A percentile compares a stretch with the other conserved stretches of the same genome.
Evolutionary conservation across 495 filamentous ascomycete genomes (phyloP).

Genomic region (Chaetomium cochliodes): DNA sequence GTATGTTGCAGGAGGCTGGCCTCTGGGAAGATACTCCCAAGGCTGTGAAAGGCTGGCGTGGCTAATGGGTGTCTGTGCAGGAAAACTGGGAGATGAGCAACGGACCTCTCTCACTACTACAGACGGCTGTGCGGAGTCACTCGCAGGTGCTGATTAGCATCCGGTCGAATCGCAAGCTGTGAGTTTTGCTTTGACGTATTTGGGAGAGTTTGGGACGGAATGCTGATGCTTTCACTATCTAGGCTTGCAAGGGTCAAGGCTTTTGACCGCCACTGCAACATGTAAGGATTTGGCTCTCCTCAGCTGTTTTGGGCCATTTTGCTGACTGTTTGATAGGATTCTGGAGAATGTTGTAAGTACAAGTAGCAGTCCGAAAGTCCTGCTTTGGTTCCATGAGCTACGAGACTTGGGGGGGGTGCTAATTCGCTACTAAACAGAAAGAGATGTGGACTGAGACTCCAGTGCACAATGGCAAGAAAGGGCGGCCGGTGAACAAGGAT

Average conservation of each 20-base stretch:
- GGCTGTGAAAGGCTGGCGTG: not conserved
- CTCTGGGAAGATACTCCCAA: not conserved
- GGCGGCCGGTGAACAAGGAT: slow-evolving; percentile 93
- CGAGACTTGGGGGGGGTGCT: not conserved
- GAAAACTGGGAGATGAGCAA: slow-evolving; percentile 37
- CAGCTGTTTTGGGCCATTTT: not conserved
- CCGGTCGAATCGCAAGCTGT: slow-evolving; percentile 80
- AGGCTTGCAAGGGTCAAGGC: slow-evolving; percentile 53
- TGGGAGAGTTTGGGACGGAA: not conserved
- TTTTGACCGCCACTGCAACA: slow-evolving; percentile 46
- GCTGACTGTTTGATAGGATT: slow-evolving; percentile 24
- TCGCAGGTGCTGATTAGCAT: slow-evolving; percentile 88
- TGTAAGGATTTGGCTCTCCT: slow-evolving; percentile 16
- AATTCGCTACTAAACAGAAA: slow-evolving; percentile 48
- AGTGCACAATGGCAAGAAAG: slow-evolving; percentile 71
- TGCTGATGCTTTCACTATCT: slow-evolving; percentile 3
- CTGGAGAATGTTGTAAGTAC: slow-evolving; percentile 37
- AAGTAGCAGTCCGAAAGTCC: not conserved
- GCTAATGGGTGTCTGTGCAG: slow-evolving; percentile 11
- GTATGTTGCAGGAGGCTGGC: slow-evolving; percentile 18
- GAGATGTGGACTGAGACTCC: slow-evolving; percentile 99
- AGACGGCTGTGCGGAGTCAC: slow-evolving; percentile 83
- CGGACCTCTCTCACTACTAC: slow-evolving; percentile 68
- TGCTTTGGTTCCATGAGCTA: too few relatives aligned
- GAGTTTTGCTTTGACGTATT: slow-evolving; percentile 1